Evolutionary conservation across 768 basidiomycete genomes (phyloP).

Genomic region (Mycena galericulata): DNA sequence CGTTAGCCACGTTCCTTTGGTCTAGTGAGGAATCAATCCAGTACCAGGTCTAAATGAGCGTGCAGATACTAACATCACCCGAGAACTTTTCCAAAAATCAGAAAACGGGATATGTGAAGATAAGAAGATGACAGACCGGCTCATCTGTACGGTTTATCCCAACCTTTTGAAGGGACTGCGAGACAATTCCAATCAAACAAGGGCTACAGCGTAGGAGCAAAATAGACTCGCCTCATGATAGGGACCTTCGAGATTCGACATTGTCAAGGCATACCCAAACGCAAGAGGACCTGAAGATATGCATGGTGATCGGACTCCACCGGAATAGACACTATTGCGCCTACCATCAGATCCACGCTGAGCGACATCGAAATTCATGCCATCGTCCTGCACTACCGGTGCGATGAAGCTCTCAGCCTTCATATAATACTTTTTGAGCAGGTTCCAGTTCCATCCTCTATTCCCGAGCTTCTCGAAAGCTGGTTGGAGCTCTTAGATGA

Average conservation of each 20-base stretch:
- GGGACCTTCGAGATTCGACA: neutral
- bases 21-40: neutral
- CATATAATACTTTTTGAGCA: neutral
- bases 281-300: neutral
- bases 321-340: neutral
- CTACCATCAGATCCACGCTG: neutral
- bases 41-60: neutral
- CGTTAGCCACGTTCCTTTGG: neutral
- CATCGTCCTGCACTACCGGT: neutral
- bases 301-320: neutral
- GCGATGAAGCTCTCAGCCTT: neutral
- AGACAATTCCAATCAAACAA: too few species aligned
- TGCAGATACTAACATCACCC: neutral
- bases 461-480: slow-evolving; percentile 1
- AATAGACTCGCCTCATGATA: neutral
- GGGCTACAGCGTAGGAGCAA: neutral
- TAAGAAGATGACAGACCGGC: neutral
- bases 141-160: neutral
- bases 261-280: neutral
- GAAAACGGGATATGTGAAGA: neutral
- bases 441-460: slow-evolving; percentile 3
- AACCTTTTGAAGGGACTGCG: neutral
- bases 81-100: neutral
- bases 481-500: neutral
- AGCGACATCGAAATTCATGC: neutral